A percentile compares a stretch with the other conserved stretches of the same genome.
Conservation (phyloP, 257 asterid species). For the Schizonepeta tenuifolia region DNA sequence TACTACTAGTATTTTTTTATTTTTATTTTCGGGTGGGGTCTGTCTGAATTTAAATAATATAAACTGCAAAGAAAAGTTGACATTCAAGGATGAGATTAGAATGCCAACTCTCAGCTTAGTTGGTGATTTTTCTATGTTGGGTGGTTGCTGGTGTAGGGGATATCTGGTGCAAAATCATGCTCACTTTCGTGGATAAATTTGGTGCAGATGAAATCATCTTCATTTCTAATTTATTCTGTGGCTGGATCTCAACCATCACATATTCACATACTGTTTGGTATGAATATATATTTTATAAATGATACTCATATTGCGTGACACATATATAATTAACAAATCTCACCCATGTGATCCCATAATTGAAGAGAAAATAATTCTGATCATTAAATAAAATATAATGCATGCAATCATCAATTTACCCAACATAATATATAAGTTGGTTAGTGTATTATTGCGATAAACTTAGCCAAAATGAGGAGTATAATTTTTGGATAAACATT, state of each 20-base stretch:
- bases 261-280: neutral
- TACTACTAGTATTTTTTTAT: neutral
- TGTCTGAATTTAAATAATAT: neutral
- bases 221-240: neutral
- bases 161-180: constrained; percentile 16
- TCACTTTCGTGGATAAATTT: neutral
- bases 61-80: neutral
- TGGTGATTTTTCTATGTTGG: neutral
- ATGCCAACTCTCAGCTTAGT: neutral
- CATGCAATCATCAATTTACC: neutral
- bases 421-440: no score
- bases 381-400: neutral
- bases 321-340: neutral
- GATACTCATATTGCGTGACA: neutral
- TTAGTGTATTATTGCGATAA: no score
- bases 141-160: constrained; percentile 18
- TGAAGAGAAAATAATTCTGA: neutral
- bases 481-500: no score
- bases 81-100: neutral
- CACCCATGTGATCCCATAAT: neutral
- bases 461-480: no score
- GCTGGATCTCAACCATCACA: neutral
- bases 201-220: neutral
- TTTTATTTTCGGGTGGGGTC: neutral
- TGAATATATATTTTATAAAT: neutral